phyloP scores from a whole-genome alignment of 768 basidiomycete genomes.

The Saitozyma sp. region DNA sequence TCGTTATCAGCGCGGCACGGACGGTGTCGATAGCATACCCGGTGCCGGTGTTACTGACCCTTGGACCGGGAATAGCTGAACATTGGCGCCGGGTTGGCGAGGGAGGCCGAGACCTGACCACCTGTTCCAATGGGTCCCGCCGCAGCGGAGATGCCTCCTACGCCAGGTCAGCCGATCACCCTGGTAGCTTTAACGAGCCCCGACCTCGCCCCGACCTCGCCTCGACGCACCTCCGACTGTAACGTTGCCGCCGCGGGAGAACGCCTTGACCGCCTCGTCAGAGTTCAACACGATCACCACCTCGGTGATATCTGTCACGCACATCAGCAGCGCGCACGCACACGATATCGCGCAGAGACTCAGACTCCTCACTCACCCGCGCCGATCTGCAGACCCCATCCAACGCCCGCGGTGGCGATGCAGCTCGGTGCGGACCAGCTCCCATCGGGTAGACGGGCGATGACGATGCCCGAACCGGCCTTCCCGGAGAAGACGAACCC shows the following conservation, averaged over 20 bases:
- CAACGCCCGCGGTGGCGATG: conserved; percentile 85
- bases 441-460: conserved; percentile 88
- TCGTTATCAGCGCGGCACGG: not conserved
- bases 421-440: conserved; percentile 97
- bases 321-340: conserved; percentile 5
- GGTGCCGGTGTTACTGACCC: conserved; percentile 58
- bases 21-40: not conserved
- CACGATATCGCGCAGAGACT: not conserved
- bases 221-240: conserved; percentile 78
- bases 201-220: not conserved
- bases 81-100: conserved; percentile 84
- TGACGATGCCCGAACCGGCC: conserved; percentile 88
- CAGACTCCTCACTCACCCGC: conserved; percentile 70
- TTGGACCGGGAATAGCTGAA: conserved; percentile 96
- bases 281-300: conserved; percentile 97
- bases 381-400: conserved; percentile 70
- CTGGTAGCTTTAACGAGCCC: not conserved
- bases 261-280: conserved; percentile 92
- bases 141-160: conserved; percentile 59
- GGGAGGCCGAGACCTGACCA: conserved; percentile 77
- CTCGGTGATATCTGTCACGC: conserved; percentile 56
- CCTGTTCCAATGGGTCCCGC: conserved; percentile 95
- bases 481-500: conserved; percentile 95
- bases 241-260: conserved; percentile 92
- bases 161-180: not conserved